Evolutionary conservation across 345 rosid species (phyloP), one percentile per base, ranked within the genome.

Genomic region (Linum lewisii): DNA sequence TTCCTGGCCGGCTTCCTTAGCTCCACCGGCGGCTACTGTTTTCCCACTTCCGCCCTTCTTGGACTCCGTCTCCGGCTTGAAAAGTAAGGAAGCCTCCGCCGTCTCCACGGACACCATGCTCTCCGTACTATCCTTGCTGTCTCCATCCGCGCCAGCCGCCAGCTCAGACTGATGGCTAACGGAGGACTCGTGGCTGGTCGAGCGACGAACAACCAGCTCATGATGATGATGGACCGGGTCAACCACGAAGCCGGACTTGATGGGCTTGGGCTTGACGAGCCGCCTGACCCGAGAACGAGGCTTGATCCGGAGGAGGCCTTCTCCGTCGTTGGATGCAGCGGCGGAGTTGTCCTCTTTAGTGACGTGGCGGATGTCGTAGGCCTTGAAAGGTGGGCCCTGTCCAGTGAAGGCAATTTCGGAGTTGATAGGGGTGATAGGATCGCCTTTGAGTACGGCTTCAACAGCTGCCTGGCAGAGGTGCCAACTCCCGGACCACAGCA

Each of bases 381-480:
- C 82, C 67, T 79, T 92, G 25, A 82, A 61, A 8, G 96, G 96
- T 58, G 95, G 95, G 1, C 83, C 84, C 51, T 85, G 86, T 60
- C 88, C 82, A 8, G 62, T 74, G 20, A 75, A 88, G 0, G 94
- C 95, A 7, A 76, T 74, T 50, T 93, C 95, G 0, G 82, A 83
- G 37, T 82, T 76, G 51, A 89, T 81, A 16, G 88, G 58, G 50
- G 69, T 85, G 51, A 90, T 85, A 44, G 99, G 84, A n/a, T 76
- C 64, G 22, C 97, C 99, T 64, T 78, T 87, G 13, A 94, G 78
- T 54, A 94, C 97, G 1, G 99, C 81, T 66, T 89, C 99, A 0
- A 94, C 97, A 5, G 99, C 99, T 1, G 90, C 82, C 66, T 94
- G 96, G 69, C 99, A 94, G 44, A 87, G 95, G 44, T 82, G 88